Base-by-base conservation (phyloP, 2,329 filamentous ascomycete species). In the Dothidotthia symphoricarpi region DNA sequence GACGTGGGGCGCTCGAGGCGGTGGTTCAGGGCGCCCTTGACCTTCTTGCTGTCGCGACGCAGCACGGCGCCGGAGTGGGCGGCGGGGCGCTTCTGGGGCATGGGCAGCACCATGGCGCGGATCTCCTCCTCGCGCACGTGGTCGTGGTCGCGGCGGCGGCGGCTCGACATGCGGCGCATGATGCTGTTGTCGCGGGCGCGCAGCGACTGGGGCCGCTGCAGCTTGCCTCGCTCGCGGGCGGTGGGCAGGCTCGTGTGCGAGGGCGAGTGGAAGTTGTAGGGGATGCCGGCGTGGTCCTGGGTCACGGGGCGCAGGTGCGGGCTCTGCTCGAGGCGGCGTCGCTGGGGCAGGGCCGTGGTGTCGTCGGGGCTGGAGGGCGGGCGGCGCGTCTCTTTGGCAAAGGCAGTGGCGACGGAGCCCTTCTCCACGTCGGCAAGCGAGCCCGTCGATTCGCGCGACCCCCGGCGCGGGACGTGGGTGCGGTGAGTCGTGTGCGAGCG, bases 51-150 rank as follows among this genome's bases (percentile, higher is more conserved):
- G 51, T 88, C 77, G 64, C 74, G 77, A 41, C 80, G 76, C 30
- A 85, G 76, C 30, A 80, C 72, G 36, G 77, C 77, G 63, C 76
- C 78, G 22, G 75, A 72, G 43, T 82, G 77, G 31, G 77, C 75
- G 9, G 76, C 76, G 5, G 82, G 75, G 34, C 86, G 79, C 36
- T 74, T 76, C 43, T 82, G 70, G 5, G 86, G 82, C 51, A 83
- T 77, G 2, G 77, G 75, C 44, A 81, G 79, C 58, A 81, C 86
- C 85, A 96, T 87, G 36, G 87, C 82, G 61, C 83, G 86, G 59
- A 96, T 89, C 68, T 95, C 88, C 46, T 87, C 87, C 67, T 95
- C 90, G 40, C 91, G 79, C 41, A 85, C 76, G 60, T 81, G 80
- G 47, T 94, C 86, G 52, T 84, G 83, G 30, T 59, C 57, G 36